Evolutionary conservation across 495 filamentous ascomycete species (phyloP).

Genomic region (Penicillium goetzii): DNA sequence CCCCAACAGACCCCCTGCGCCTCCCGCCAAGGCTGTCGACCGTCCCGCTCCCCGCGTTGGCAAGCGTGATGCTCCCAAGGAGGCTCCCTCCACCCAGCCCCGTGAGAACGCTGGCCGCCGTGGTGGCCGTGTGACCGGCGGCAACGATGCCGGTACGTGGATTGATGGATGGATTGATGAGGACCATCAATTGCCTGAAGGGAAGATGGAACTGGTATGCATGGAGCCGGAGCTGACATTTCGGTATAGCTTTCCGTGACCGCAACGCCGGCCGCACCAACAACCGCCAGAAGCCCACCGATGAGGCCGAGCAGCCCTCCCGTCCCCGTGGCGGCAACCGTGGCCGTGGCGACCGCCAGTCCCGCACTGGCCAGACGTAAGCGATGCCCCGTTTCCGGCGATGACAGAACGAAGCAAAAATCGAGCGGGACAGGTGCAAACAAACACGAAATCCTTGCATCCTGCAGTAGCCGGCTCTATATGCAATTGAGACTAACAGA

Average conservation of each 20-base stretch:
- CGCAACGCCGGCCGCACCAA: slow-evolving; percentile 76
- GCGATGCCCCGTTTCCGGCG: slow-evolving; percentile 22
- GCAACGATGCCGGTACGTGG: slow-evolving; percentile 82
- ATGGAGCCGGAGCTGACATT: slow-evolving; percentile 11
- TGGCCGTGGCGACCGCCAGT: slow-evolving; percentile 80
- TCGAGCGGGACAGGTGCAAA: neutral
- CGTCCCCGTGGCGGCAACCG: slow-evolving; percentile 59
- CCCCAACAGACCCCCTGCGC: slow-evolving; percentile 72
- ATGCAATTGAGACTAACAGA: slow-evolving; percentile 16
- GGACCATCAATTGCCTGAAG: neutral
- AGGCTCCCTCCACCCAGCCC: slow-evolving; percentile 51
- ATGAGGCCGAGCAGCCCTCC: slow-evolving; percentile 62
- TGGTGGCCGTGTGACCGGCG: slow-evolving; percentile 60
- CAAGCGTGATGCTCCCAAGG: slow-evolving; percentile 88
- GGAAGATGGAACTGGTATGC: slow-evolving; percentile 9
- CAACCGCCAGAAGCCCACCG: slow-evolving; percentile 82
- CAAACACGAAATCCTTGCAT: neutral
- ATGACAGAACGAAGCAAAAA: neutral
- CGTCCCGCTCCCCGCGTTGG: slow-evolving; percentile 74
- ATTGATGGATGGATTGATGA: slow-evolving; percentile 22
- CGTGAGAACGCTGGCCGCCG: slow-evolving; percentile 57
- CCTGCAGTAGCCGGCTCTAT: neutral
- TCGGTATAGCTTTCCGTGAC: slow-evolving; percentile 79
- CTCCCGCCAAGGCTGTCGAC: slow-evolving; percentile 84
- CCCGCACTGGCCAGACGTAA: slow-evolving; percentile 72